These are phyloP conservation scores for Aspergillus avenaceus DNA, from an alignment of 495 filamentous ascomycete genomes.

Conservation along the genomic window DNA sequence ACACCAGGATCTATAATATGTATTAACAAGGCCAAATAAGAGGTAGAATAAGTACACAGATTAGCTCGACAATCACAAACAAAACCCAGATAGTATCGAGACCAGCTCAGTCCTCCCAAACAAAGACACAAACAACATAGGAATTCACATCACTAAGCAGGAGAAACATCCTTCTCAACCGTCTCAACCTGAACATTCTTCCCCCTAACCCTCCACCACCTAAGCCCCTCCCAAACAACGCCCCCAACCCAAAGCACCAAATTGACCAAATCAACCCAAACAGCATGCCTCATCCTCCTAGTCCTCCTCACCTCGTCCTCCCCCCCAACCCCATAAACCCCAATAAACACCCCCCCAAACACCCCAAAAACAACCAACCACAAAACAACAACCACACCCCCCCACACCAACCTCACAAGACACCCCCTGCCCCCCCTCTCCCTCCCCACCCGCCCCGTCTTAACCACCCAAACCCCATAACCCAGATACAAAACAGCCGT, in stretches of 20 bases:
- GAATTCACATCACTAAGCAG: slow-evolving; percentile 4
- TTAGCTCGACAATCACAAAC: neutral
- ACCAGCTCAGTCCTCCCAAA: too few relatives aligned
- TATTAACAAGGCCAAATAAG: neutral
- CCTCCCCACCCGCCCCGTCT: slow-evolving; percentile 9
- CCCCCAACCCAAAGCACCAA: slow-evolving; percentile 68
- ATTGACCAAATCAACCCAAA: slow-evolving; percentile 76
- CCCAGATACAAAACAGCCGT: slow-evolving; percentile 57
- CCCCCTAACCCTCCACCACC: slow-evolving; percentile 29
- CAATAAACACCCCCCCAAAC: slow-evolving; percentile 77
- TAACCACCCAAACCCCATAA: slow-evolving; percentile 53
- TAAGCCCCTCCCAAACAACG: slow-evolving; percentile 35
- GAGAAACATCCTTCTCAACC: neutral
- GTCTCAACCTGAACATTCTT: neutral
- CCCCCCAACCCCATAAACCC: slow-evolving; percentile 53
- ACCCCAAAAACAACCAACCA: slow-evolving; percentile 79
- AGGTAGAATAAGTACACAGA: neutral
- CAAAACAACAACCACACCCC: slow-evolving; percentile 61
- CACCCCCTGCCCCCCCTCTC: slow-evolving; percentile 6
- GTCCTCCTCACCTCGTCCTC: slow-evolving; percentile 51
- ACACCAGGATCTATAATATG: neutral
- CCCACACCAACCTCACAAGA: slow-evolving; percentile 61
- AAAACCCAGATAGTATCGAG: neutral
- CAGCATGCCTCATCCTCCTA: slow-evolving; percentile 76
- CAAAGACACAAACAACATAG: neutral